phyloP scores from a whole-genome alignment of 129 eudicot genomes.

The Chrysanthemum makinoi region DNA sequence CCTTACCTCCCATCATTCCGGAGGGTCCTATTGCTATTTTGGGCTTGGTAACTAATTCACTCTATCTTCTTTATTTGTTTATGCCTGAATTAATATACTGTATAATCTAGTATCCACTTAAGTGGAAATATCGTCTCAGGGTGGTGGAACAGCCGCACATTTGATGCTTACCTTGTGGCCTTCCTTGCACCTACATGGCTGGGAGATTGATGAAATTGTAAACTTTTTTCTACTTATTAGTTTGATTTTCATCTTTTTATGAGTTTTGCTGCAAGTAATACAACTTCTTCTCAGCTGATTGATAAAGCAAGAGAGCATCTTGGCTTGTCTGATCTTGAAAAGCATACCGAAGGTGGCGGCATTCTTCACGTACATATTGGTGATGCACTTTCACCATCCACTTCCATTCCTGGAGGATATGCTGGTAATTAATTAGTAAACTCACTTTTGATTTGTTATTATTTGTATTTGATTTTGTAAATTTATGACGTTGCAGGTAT shows the following conservation, averaged over 20 bases:
- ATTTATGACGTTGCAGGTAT: constrained; percentile 47
- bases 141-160: constrained; percentile 88
- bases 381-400: constrained; percentile 72
- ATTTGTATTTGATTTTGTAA: constrained; percentile 2
- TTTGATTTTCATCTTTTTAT: too few species aligned
- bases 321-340: constrained; percentile 76
- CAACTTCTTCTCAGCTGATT: constrained; percentile 48
- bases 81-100: constrained; percentile 1
- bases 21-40: constrained; percentile 83
- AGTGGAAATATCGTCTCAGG: constrained; percentile 42
- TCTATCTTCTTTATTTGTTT: constrained; percentile 14
- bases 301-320: constrained; percentile 76
- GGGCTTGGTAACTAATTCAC: constrained; percentile 62
- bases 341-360: constrained; percentile 61
- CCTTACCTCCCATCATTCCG: constrained; percentile 78
- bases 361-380: constrained; percentile 67
- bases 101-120: too few species aligned
- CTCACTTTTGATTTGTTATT: not conserved
- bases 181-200: constrained; percentile 72
- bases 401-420: constrained; percentile 66
- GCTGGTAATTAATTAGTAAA: constrained; percentile 48
- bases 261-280: not conserved
- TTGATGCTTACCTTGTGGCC: constrained; percentile 89
- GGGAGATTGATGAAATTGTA: constrained; percentile 95
- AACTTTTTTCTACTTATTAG: not conserved